Evolutionary conservation across 306 rosid species (phyloP), one percentile per base, ranked within the genome.

Genomic region (Quercus ilex): DNA sequence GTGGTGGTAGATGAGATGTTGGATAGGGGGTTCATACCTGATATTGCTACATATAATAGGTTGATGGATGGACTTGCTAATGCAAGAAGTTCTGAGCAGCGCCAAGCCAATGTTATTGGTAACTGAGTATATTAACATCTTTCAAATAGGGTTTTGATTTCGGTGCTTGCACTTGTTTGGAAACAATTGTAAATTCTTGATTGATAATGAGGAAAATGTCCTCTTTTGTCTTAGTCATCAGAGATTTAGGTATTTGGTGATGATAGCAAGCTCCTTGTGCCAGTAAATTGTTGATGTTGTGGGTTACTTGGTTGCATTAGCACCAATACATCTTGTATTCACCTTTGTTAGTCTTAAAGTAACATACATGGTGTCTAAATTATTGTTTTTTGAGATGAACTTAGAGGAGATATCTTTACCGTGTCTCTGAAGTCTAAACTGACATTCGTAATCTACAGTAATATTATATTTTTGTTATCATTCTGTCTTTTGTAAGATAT

Each of bases 1-100:
- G 63, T 76, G 19, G 71, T 92, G 82, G 90, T 90, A 52, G 88
- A 90, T 86, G 97, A 92, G 84, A 94, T 92, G 97, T 81, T 94
- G 86, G 98, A 92, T 63, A 83, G 38, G 86, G 98, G 89, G 43
- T 87, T 86, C 69, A 77, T 92, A 80, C 92, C 93, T 31, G 89
- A 92, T 85, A 90, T 92, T 79, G 86, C 88, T 64, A 86, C 93
- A 3, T 90, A 90, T 74, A 94, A 94, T 72, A 84, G 80, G 63
- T 75, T 94, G 83, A 88, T 89, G 87, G 74, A 82, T 80, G 88
- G 82, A 41, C 82, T 91, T 35, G 74, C 83, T 35, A 84, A 79
- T 38, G 51, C 81, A 19, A 80, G 13, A 28, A 56, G 52, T 23
- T 14, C 59, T 11, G 12, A 3, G 3, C 11, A 11, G 51, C 64